Base-by-base conservation (phyloP, 768 basidiomycete species). In the Russula dissimulans region DNA sequence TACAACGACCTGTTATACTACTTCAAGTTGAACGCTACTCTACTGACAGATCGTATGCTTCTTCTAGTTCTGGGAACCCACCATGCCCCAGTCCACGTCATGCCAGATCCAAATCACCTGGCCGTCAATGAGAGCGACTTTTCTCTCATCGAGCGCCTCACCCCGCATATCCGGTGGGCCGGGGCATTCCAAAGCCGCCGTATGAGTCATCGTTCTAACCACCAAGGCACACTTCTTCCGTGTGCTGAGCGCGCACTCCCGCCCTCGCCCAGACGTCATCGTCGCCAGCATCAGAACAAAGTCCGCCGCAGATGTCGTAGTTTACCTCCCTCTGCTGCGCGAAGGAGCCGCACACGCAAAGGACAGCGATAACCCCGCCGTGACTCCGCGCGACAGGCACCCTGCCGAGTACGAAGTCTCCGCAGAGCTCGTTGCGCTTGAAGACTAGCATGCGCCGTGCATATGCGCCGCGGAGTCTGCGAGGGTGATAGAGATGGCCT, bases 221-320 rank as follows among this genome's bases (percentile, higher is more conserved):
- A 91, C 93, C 67, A 86, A 87, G 62, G 76, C 82, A 31, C 64
- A 68, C 0, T 89, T 93, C 72, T 93, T 91, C 70, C 85, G 82
- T 69, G 85, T 80, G 0, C 70, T 93, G 22, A 71, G 78, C 31
- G 69, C 83, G 2, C 74, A 87, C 71, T 92, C 90, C 22, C 79
- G 87, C 29, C 76, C 87, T 45, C 74, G 89, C 22, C 87, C 89
- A 0, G 91, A 93, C 70, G 78, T 92, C 49, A 86, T 94, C 52
- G 83, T 88, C 0, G 76, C 74, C 5, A 79, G 79, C 51, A 74
- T 92, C n/a, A 75, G 76, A 60, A 83, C 85, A 22, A 90, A 87
- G 72, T 81, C 76, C 14, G 75, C 80, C 9, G 71, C 79, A 52
- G 88, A 93, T 60, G 85, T 93, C 18, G 82, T 80, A 61, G 71